Conservation (phyloP, 495 filamentous ascomycete genomes). For the Niebla homalea region DNA sequence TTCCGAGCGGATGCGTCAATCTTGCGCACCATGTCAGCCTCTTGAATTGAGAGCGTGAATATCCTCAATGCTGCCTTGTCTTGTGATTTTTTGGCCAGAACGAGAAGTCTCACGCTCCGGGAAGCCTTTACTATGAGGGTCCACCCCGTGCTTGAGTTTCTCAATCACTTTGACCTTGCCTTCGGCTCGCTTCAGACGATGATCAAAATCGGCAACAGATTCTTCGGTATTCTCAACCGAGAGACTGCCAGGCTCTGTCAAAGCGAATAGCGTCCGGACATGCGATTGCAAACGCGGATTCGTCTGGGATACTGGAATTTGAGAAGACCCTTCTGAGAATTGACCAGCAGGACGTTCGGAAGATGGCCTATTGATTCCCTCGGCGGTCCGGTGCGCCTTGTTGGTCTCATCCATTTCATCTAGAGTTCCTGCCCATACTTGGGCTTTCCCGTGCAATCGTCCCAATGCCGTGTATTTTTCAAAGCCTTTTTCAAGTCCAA, state of each 20-base stretch:
- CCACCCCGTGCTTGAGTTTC: conserved; percentile 42
- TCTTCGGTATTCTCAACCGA: conserved; percentile 71
- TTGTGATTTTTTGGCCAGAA: conserved; percentile 9
- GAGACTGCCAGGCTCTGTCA: conserved; percentile 69
- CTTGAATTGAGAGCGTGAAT: conserved; percentile 34
- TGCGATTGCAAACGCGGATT: conserved; percentile 62
- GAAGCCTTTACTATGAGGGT: too few species aligned
- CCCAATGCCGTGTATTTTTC: conserved; percentile 79
- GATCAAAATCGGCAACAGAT: conserved; percentile 72
- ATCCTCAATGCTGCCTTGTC: conserved; percentile 43
- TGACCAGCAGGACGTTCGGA: background rate
- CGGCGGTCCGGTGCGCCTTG: background rate
- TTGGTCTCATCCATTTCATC: background rate
- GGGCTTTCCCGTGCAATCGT: conserved; percentile 61
- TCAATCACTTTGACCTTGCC: conserved; percentile 76
- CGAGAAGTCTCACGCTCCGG: too few species aligned
- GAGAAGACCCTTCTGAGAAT: background rate
- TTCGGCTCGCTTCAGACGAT: conserved; percentile 63
- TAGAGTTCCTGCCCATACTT: conserved; percentile 64
- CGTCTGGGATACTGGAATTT: conserved; percentile 16
- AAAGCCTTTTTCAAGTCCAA: conserved; percentile 87
- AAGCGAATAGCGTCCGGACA: conserved; percentile 52
- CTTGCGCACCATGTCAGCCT: conserved; percentile 24
- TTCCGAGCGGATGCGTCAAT: background rate
- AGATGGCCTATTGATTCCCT: background rate